Conservation (phyloP, 176 grass and related monocot genomes). For the Musa schizocarpa region DNA sequence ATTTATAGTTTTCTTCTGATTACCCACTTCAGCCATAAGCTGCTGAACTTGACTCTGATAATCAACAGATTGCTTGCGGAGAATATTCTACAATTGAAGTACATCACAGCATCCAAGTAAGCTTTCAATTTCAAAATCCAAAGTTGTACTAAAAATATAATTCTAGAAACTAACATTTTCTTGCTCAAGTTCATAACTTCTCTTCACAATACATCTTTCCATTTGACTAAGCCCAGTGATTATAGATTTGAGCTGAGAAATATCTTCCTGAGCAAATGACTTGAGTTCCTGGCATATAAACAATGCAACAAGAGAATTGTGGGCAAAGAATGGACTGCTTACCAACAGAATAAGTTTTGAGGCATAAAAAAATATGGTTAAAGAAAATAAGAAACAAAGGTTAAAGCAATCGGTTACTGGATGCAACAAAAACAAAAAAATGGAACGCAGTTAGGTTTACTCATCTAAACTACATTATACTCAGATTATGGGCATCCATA, state of each 20-base stretch:
- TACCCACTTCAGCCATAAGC: conserved; percentile 39
- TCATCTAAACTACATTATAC: not conserved
- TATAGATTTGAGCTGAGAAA: conserved; percentile 31
- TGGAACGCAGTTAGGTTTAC: not conserved
- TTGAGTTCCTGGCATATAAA: conserved; percentile 52
- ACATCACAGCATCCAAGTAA: conserved; percentile 14
- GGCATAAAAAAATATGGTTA: not conserved
- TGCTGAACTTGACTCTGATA: conserved; percentile 36
- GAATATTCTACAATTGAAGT: conserved; percentile 40
- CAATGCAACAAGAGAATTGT: conserved; percentile 1
- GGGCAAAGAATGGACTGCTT: conserved; percentile 1
- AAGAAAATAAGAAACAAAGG: not conserved
- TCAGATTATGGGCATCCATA: not conserved
- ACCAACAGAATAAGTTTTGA: not conserved
- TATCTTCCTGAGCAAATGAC: conserved; percentile 36
- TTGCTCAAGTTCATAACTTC: conserved; percentile 46
- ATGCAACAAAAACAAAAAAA: not conserved
- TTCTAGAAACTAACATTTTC: conserved; percentile 54
- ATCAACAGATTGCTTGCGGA: conserved; percentile 37
- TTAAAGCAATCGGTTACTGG: not conserved
- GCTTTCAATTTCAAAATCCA: not conserved
- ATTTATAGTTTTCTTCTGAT: conserved; percentile 37
- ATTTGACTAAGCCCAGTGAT: conserved; percentile 42
- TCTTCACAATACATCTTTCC: conserved; percentile 31
- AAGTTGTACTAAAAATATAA: not conserved